These are phyloP conservation scores for Wilhelminamyces savonicus DNA, from an alignment of 805 yeast species.

Conservation along the genomic window DNA sequence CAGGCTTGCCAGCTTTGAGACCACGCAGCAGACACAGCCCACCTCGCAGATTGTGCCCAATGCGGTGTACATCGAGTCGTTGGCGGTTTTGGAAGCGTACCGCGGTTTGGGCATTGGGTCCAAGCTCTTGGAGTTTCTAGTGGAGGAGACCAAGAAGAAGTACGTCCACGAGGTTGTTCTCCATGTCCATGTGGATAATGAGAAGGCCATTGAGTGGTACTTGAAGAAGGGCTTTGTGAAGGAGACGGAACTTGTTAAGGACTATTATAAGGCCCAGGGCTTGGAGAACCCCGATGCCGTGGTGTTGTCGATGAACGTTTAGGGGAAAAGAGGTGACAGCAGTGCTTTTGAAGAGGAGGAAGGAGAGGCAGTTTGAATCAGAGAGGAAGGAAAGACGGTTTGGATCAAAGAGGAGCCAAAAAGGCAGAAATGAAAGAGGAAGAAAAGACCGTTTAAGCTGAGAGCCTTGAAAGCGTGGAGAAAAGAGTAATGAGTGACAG, in stretches of 20 bases:
- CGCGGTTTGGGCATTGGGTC: slow-evolving; percentile 56
- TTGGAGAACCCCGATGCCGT: slow-evolving; percentile 45
- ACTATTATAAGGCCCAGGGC: slow-evolving; percentile 43
- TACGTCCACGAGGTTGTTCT: slow-evolving; percentile 47
- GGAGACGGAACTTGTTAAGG: slow-evolving; percentile 28
- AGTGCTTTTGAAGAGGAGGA: too few species aligned
- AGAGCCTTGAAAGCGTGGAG: too few species aligned
- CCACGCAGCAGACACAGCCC: slow-evolving; percentile 13
- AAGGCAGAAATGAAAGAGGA: too few species aligned
- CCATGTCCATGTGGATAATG: slow-evolving; percentile 46
- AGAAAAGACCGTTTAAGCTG: too few species aligned
- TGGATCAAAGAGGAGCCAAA: too few species aligned
- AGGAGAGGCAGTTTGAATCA: too few species aligned
- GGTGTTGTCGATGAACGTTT: slow-evolving; percentile 25
- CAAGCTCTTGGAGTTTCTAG: slow-evolving; percentile 49
- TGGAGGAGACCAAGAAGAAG: slow-evolving; percentile 47
- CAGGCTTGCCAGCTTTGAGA: slow-evolving; percentile 24
- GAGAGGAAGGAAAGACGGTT: slow-evolving; percentile 51
- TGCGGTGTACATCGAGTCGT: slow-evolving; percentile 55
- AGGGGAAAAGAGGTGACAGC: too few species aligned
- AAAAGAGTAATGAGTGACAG: too few species aligned
- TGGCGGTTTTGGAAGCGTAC: slow-evolving; percentile 65
- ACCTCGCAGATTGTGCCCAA: slow-evolving; percentile 35
- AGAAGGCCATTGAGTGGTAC: slow-evolving; percentile 45
- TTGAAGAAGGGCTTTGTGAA: slow-evolving; percentile 40